Conservation (phyloP, 2,329 filamentous ascomycete genomes). For the Stylonectria norvegica region DNA sequence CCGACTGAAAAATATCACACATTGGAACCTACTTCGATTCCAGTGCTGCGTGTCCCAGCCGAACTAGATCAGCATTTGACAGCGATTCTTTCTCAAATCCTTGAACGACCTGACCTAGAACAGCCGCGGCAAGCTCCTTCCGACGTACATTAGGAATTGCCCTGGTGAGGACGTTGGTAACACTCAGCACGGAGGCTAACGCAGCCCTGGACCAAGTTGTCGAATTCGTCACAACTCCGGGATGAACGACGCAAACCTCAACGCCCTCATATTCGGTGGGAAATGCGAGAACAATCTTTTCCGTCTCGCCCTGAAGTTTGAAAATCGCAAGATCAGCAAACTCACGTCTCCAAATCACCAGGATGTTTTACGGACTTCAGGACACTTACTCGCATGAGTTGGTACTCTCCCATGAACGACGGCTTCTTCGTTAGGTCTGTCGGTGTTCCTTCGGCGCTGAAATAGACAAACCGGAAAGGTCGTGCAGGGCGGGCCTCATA, state of each 20-base stretch:
- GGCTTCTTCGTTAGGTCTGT: neutral
- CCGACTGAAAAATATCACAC: too few relatives aligned
- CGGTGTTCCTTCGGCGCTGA: neutral
- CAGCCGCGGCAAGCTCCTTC: neutral
- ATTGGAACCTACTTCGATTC: neutral
- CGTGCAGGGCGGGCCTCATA: neutral
- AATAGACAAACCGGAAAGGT: conserved; percentile 1
- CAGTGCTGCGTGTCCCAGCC: neutral
- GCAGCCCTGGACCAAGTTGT: neutral
- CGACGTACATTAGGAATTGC: neutral
- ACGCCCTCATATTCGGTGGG: neutral
- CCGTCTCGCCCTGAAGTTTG: neutral
- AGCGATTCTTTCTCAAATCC: neutral
- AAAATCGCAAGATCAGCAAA: neutral
- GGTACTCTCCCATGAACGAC: neutral
- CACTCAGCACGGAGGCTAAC: neutral
- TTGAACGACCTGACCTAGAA: neutral
- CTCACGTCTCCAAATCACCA: neutral
- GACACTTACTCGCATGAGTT: neutral
- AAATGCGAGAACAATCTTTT: neutral
- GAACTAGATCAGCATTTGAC: neutral
- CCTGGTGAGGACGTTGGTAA: neutral
- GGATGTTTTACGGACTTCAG: neutral
- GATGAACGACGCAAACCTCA: neutral
- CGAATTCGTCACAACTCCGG: neutral